phyloP scores from a whole-genome alignment of 1,284 basidiomycete genomes.

The Chiua sp. region DNA sequence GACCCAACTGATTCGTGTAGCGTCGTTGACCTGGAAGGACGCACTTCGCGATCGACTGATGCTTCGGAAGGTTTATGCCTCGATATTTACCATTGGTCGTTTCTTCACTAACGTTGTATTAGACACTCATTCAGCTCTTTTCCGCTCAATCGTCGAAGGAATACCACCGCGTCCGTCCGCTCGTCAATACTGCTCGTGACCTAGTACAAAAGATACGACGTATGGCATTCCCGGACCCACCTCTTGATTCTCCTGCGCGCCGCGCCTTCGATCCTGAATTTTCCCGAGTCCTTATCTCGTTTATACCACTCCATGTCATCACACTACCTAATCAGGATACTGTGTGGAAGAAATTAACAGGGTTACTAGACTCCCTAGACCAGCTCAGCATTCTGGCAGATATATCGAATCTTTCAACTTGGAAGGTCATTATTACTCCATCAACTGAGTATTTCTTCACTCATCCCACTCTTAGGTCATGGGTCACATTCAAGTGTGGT shows the following conservation, averaged over 20 bases:
- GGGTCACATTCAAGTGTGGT: slow-evolving; percentile 55
- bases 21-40: slow-evolving; percentile 48
- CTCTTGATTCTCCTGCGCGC: slow-evolving; percentile 52
- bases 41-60: slow-evolving; percentile 58
- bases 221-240: slow-evolving; percentile 39
- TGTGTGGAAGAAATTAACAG: slow-evolving; percentile 58
- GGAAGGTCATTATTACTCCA: slow-evolving; percentile 55
- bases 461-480: slow-evolving; percentile 44
- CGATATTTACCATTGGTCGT: not conserved
- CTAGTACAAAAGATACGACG: slow-evolving; percentile 25
- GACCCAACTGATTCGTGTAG: slow-evolving; percentile 28
- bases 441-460: not conserved
- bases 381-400: slow-evolving; percentile 55
- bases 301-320: slow-evolving; percentile 73
- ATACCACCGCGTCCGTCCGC: slow-evolving; percentile 22
- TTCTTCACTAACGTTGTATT: slow-evolving; percentile 5
- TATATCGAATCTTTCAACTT: slow-evolving; percentile 53
- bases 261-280: slow-evolving; percentile 75
- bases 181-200: slow-evolving; percentile 26
- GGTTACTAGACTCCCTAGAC: slow-evolving; percentile 61
- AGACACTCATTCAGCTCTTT: slow-evolving; percentile 54
- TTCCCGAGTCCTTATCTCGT: slow-evolving; percentile 70
- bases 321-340: slow-evolving; percentile 53
- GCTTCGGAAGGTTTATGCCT: slow-evolving; percentile 57
- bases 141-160: slow-evolving; percentile 37